Conservation (phyloP, 2,329 filamentous ascomycete genomes). For the Didymella pomorum region DNA sequence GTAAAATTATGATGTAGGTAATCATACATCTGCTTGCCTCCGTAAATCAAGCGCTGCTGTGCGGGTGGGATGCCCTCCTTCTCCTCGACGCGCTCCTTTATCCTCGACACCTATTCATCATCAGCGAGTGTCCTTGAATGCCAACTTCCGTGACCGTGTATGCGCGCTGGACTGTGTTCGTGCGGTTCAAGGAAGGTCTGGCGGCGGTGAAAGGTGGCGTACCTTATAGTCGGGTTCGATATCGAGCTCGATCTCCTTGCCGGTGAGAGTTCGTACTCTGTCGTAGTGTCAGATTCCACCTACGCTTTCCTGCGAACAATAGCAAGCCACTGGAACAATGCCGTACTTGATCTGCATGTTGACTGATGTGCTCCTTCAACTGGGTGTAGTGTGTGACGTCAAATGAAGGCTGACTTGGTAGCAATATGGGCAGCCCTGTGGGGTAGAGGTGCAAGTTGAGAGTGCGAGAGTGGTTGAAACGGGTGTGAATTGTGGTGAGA, state of each 20-base stretch:
- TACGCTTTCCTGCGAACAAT: background rate
- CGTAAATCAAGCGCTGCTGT: conserved; percentile 94
- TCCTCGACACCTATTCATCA: conserved; percentile 76
- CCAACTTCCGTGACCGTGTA: background rate
- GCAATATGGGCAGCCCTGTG: background rate
- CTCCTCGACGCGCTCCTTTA: conserved; percentile 99
- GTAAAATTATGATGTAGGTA: background rate
- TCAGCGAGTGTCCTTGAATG: conserved; percentile 17
- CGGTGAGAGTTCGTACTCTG: conserved; percentile 96
- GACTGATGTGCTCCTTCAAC: conserved; percentile 15
- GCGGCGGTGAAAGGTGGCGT: conserved; percentile 31
- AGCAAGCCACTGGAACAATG: background rate
- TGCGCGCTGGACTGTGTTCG: background rate
- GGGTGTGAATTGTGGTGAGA: conserved; percentile 10
- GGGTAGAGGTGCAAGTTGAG: background rate
- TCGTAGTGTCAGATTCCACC: conserved; percentile 19
- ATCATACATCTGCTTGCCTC: conserved; percentile 93
- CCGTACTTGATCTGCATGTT: conserved; percentile 51
- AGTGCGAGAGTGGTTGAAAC: background rate
- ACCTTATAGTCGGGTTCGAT: conserved; percentile 96
- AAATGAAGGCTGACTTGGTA: background rate
- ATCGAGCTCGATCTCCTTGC: conserved; percentile 98
- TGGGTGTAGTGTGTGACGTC: background rate
- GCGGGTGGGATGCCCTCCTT: conserved; percentile 98
- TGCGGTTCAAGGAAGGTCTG: background rate